phyloP scores from a whole-genome alignment of 805 yeast genomes.

The Suhomyces pyralidae region DNA sequence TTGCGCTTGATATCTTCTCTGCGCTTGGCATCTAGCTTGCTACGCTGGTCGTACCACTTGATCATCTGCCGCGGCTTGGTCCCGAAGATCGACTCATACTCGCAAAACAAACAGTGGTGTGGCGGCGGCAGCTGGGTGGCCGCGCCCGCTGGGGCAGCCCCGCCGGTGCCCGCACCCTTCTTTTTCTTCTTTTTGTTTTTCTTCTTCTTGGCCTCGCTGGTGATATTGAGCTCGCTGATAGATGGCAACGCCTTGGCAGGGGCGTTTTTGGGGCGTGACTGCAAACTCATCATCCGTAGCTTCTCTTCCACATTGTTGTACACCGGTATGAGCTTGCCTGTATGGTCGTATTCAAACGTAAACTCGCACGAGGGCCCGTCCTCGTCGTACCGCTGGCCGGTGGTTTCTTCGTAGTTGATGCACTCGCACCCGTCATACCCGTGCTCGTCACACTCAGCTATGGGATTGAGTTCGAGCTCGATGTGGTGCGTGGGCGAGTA shows the following conservation, averaged over 20 bases:
- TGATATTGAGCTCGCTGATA: slow-evolving; percentile 9
- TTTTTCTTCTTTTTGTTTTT: slow-evolving; percentile 24
- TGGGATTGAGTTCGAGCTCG: slow-evolving; percentile 39
- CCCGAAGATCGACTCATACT: slow-evolving; percentile 51
- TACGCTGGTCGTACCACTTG: slow-evolving; percentile 45
- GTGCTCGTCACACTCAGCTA: slow-evolving; percentile 30
- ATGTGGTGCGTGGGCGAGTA: slow-evolving; percentile 37
- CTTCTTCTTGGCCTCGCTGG: slow-evolving; percentile 10
- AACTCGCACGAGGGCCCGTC: slow-evolving; percentile 44
- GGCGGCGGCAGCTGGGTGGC: neutral
- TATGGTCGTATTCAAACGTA: slow-evolving; percentile 42
- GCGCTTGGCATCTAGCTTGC: slow-evolving; percentile 23
- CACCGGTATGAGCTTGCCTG: slow-evolving; percentile 41
- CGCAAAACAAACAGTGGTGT: slow-evolving; percentile 47
- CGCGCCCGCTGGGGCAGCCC: neutral
- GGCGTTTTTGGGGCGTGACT: slow-evolving; percentile 5
- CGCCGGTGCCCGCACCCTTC: neutral
- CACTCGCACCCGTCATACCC: slow-evolving; percentile 27
- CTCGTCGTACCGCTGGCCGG: slow-evolving; percentile 11
- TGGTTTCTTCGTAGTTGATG: slow-evolving; percentile 13
- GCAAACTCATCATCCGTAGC: slow-evolving; percentile 31
- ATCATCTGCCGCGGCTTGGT: slow-evolving; percentile 49
- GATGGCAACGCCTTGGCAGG: slow-evolving; percentile 10
- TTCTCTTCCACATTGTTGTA: slow-evolving; percentile 38
- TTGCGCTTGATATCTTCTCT: slow-evolving; percentile 35